Base-by-base conservation (phyloP, 1,284 basidiomycete species). In the Tilletia walkeri region DNA sequence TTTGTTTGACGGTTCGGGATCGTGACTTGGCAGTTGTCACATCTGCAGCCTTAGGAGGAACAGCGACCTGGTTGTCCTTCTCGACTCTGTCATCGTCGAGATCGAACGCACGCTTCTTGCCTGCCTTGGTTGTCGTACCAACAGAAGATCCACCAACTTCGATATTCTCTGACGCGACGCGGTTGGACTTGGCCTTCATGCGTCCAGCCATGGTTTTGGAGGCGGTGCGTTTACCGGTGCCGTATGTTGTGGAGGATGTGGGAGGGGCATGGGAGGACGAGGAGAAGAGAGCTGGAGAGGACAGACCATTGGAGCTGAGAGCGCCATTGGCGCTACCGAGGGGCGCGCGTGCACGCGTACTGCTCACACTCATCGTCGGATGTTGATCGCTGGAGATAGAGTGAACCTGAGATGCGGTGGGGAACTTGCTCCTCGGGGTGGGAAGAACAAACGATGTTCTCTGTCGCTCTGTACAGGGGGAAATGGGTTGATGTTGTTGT, bases 161-260 rank as follows among this genome's bases (percentile, higher is more conserved):
- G 50, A 53, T 6, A 24, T 53, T 53, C 30, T 53, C 50, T 18
- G 50, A 53, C 7, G n/a, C 30, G 10, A 24, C 50, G 50, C 30
- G 50, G n/a, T 18, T 24, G 30, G 50, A 18, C 50, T 53, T 53
- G 50, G n/a, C 50, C 50, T 53, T 18, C 50, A 53, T 53, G n/a
- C 50, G 50, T 18, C 50, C 50, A 6, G 50, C 50, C 50, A 53
- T 53, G n/a, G 50, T 53, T 24, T 24, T 53, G n/a, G 50, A 53
- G 7, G 50, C 50, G 7, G 50, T n/a, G 50, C 50, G 50, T 53
- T 53, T 53, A 24, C n/a, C 7, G 50, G n/a, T 53, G 50, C n/a
- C n/a, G n/a, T 24, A 18, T 18, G 30, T 18, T 4, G n/a, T 7
- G 7, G 50, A 53, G n/a, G 50, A 53, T 7, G 50, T n/a, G 50